Conservation (phyloP, 2,329 filamentous ascomycete species). For the Mycosphaerella sp. region DNA sequence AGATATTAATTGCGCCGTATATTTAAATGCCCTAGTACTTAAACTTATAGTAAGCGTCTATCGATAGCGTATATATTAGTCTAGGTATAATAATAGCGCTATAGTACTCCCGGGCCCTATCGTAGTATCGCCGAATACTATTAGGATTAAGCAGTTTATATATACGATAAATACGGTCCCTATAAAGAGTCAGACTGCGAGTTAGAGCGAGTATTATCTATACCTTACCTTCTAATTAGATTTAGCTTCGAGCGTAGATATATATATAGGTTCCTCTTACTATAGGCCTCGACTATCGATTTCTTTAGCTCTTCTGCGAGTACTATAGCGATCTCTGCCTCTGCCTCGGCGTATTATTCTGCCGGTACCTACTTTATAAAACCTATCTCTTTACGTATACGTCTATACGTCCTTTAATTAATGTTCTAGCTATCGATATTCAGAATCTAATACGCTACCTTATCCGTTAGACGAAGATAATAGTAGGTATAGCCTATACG, state of each 20-base stretch:
- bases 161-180: neutral
- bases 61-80: neutral
- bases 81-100: neutral
- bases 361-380: neutral
- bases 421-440: neutral
- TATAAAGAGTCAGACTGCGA: neutral
- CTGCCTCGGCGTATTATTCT: neutral
- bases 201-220: neutral
- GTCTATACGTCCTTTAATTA: neutral
- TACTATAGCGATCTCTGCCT: neutral
- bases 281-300: neutral
- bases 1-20: neutral
- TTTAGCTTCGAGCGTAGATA: neutral
- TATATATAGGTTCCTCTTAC: neutral
- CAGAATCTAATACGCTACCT: neutral
- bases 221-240: neutral
- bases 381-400: neutral
- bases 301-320: neutral
- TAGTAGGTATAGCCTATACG: neutral
- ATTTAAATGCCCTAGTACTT: neutral
- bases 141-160: neutral
- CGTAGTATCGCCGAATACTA: neutral
- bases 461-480: neutral
- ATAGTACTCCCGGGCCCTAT: neutral
- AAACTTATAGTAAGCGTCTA: neutral